phyloP scores from a whole-genome alignment of 331 rosid species.

The Malus hybrid region DNA sequence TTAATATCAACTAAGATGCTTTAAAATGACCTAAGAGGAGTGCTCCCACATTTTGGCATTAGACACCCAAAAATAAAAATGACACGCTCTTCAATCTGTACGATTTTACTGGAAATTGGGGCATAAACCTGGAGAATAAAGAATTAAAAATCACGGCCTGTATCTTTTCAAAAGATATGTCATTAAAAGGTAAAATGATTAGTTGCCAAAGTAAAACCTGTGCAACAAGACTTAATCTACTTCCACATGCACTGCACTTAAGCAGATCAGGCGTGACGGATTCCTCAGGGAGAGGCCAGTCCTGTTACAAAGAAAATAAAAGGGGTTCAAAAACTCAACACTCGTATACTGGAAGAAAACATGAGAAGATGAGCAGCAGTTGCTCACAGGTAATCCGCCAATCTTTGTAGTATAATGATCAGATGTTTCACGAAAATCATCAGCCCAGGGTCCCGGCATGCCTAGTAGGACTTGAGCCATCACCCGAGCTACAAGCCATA shows the following conservation, averaged over 20 bases:
- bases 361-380: neutral
- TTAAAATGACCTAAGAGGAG: conserved; percentile 35
- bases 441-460: conserved; percentile 82
- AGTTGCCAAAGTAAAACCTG: conserved; percentile 39
- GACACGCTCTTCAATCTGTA: conserved; percentile 45
- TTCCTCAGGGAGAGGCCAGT: conserved; percentile 55
- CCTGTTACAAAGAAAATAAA: conserved; percentile 31
- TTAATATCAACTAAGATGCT: neutral
- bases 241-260: conserved; percentile 43
- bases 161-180: neutral
- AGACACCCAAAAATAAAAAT: conserved; percentile 66
- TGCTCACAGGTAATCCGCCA: conserved; percentile 83
- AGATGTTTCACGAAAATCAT: conserved; percentile 40
- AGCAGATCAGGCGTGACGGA: conserved; percentile 32
- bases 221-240: conserved; percentile 46
- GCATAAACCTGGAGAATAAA: conserved; percentile 47
- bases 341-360: neutral
- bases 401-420: conserved; percentile 70
- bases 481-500: neutral
- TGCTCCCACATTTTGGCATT: conserved; percentile 41
- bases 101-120: conserved; percentile 38
- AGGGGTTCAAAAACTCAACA: neutral
- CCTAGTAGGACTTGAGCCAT: conserved; percentile 49
- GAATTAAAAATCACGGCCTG: neutral
- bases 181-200: neutral